phyloP scores from a whole-genome alignment of 2,329 filamentous ascomycete genomes.

The Pleochaeta shiraiana region DNA sequence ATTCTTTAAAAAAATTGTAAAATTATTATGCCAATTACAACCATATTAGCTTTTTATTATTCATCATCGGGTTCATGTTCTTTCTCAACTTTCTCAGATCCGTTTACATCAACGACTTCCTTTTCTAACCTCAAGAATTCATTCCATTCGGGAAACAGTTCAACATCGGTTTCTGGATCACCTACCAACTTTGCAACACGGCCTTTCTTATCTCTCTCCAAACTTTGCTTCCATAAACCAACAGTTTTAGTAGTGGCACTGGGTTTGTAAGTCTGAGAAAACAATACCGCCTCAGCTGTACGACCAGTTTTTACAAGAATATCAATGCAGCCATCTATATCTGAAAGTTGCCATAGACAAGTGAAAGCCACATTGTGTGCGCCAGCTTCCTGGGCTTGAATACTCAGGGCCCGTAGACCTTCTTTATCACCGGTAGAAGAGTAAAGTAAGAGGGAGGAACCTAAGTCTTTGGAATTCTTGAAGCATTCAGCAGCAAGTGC shows the following conservation, averaged over 20 bases:
- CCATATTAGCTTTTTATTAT: no score
- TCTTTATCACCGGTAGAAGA: conserved; percentile 62
- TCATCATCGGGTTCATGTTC: no score
- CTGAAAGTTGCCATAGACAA: conserved; percentile 67
- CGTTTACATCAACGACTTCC: background rate
- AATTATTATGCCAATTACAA: no score
- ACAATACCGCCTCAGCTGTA: conserved; percentile 68
- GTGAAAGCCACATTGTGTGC: conserved; percentile 89
- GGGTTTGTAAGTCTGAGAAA: conserved; percentile 91
- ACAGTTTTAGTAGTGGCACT: conserved; percentile 47
- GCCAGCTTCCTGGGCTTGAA: conserved; percentile 52
- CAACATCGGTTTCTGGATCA: conserved; percentile 59
- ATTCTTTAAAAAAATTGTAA: no score
- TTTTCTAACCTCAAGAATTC: conserved; percentile 67
- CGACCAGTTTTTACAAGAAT: conserved; percentile 61
- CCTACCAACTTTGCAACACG: conserved; percentile 71
- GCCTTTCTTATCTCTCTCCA: conserved; percentile 70
- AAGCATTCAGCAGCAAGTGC: conserved; percentile 84
- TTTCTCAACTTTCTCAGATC: background rate
- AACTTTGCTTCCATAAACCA: conserved; percentile 54
- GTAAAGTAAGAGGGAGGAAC: conserved; percentile 71
- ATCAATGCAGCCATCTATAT: conserved; percentile 61
- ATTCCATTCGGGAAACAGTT: conserved; percentile 93
- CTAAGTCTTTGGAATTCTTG: conserved; percentile 70
- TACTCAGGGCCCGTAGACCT: conserved; percentile 49